Evolutionary conservation across 1,284 basidiomycete species (phyloP).

Genomic region (Violaceomyces palustris): DNA sequence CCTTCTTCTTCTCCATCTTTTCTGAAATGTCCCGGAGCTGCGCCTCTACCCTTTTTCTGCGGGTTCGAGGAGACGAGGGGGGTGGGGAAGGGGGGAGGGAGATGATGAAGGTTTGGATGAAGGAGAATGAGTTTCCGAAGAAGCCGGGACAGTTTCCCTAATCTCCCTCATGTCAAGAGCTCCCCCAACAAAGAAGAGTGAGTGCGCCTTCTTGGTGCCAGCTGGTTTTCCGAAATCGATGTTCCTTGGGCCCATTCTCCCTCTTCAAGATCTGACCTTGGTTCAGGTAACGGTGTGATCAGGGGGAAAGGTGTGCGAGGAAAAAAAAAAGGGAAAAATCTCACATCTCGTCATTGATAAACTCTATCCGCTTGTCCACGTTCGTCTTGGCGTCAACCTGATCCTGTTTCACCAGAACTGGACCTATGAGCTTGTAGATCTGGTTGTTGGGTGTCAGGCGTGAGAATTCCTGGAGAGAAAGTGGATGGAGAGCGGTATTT

Average conservation of each 20-base stretch:
- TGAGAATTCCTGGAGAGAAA: conserved; percentile 69
- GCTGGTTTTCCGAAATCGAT: too few relatives aligned
- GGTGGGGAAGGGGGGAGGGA: not conserved
- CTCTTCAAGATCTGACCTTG: too few relatives aligned
- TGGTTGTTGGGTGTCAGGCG: conserved; percentile 69
- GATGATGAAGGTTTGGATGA: too few relatives aligned
- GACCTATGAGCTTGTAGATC: conserved; percentile 88
- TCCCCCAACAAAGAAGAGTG: too few relatives aligned
- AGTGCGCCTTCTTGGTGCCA: too few relatives aligned
- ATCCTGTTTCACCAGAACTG: conserved; percentile 85
- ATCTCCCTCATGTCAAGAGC: not conserved
- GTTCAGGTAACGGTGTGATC: not conserved
- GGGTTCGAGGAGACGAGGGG: too few relatives aligned
- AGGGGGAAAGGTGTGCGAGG: not conserved
- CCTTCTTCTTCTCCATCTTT: conserved; percentile 35
- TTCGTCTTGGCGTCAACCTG: conserved; percentile 79
- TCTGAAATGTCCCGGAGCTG: conserved; percentile 33
- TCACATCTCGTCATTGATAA: conserved; percentile 84
- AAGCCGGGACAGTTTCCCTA: not conserved
- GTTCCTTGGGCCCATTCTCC: too few relatives aligned
- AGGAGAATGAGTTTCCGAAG: not conserved
- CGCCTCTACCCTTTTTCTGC: conserved; percentile 27
- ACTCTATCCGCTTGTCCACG: conserved; percentile 85
- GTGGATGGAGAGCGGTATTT: not conserved
- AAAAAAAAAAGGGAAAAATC: conserved; percentile 49